These are phyloP conservation scores for Uncinocarpus reesii DNA, from an alignment of 2,329 filamentous ascomycete species.

Conservation along the genomic window DNA sequence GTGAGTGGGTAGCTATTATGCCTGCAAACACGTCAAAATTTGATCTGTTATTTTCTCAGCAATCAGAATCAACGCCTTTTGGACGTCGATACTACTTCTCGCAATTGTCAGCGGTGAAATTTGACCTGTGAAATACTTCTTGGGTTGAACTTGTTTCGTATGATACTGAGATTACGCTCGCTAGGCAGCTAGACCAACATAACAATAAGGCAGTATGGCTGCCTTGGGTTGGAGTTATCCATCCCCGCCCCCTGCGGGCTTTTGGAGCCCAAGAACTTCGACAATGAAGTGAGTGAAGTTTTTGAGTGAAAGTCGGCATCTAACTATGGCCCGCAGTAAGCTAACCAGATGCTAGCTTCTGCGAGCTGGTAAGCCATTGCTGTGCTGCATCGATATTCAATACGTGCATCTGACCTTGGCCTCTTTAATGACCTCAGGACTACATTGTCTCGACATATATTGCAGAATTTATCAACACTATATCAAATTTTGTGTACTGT, in stretches of 20 bases:
- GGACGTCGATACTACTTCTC: no score
- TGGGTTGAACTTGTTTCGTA: no score
- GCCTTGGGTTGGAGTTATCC: constrained; percentile 1
- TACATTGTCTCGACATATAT: constrained; percentile 1
- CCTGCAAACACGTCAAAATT: no score
- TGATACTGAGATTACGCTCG: no score
- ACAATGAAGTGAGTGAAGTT: constrained; percentile 2
- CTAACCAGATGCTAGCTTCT: constrained; percentile 1
- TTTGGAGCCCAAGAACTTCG: constrained; percentile 3
- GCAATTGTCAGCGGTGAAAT: no score
- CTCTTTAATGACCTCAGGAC: neutral
- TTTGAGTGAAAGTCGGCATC: no score
- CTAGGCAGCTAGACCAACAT: neutral
- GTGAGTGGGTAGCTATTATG: no score
- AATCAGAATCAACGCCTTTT: no score
- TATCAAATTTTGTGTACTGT: constrained; percentile 1
- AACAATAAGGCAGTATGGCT: neutral
- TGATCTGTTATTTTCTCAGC: no score
- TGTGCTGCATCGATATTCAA: neutral
- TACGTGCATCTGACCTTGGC: neutral
- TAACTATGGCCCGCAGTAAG: no score
- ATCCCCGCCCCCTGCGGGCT: neutral
- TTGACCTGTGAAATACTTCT: no score
- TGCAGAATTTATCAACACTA: constrained; percentile 2
- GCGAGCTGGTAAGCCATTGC: neutral